Percentiles rank a stretch among this genome's conserved stretches.
Evolutionary conservation across 1,139 yeast species (phyloP).

Genomic region (Candida buenavistaensis): DNA sequence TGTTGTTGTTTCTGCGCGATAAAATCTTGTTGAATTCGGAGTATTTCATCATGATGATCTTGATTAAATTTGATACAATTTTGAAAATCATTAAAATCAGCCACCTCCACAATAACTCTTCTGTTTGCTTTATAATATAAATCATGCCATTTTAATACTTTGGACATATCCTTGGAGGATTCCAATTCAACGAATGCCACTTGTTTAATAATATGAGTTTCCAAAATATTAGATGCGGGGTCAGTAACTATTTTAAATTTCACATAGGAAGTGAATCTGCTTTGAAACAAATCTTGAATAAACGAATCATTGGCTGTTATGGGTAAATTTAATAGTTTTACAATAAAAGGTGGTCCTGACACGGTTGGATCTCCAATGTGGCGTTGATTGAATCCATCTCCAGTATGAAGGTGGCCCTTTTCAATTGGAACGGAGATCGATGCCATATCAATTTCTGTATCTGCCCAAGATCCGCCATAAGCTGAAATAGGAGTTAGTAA

Average conservation of each 20-base stretch:
- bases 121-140: slow-evolving; percentile 41
- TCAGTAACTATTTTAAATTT: slow-evolving; percentile 46
- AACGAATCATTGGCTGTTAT: slow-evolving; percentile 37
- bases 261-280: slow-evolving; percentile 40
- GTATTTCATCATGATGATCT: slow-evolving; percentile 32
- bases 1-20: slow-evolving; percentile 24
- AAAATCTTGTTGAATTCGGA: slow-evolving; percentile 32
- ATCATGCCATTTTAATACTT: slow-evolving; percentile 47
- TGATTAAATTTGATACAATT: slow-evolving; percentile 43
- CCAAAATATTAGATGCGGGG: slow-evolving; percentile 41
- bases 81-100: slow-evolving; percentile 51
- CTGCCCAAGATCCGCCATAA: slow-evolving; percentile 73
- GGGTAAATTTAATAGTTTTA: slow-evolving; percentile 54
- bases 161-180: slow-evolving; percentile 46
- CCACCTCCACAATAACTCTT: slow-evolving; percentile 43
- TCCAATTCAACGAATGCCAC: slow-evolving; percentile 64
- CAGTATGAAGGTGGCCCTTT: slow-evolving; percentile 21
- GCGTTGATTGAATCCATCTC: slow-evolving; percentile 11
- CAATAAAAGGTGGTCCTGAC: slow-evolving; percentile 56
- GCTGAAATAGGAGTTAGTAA: slow-evolving; percentile 21
- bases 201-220: slow-evolving; percentile 43
- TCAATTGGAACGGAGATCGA: slow-evolving; percentile 61
- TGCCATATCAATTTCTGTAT: slow-evolving; percentile 69
- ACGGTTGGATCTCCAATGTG: slow-evolving; percentile 17
- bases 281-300: slow-evolving; percentile 42